phyloP scores from a whole-genome alignment of 176 grass and related monocot species.

The Oryza brachyantha region DNA sequence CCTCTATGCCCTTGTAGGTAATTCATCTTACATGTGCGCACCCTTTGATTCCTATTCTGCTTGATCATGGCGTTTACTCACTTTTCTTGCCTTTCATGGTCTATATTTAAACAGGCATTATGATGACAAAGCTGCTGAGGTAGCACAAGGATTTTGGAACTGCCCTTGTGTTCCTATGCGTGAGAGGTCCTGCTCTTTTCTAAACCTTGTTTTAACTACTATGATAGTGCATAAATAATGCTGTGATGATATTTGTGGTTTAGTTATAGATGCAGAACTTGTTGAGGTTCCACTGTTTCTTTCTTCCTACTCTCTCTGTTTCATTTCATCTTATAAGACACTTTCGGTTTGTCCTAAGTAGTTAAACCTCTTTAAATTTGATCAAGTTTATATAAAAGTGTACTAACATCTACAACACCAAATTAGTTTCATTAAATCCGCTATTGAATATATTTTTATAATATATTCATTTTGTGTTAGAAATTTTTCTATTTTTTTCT shows the following conservation, averaged over 20 bases:
- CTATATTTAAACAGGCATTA: constrained; percentile 64
- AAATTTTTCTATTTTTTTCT: too few species aligned
- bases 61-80: not conserved
- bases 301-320: too few species aligned
- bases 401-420: too few species aligned
- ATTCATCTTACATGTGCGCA: not conserved
- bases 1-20: constrained; percentile 99
- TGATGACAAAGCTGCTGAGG: constrained; percentile 95
- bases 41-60: not conserved
- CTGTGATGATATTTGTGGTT: not conserved
- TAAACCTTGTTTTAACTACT: not conserved
- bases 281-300: not conserved
- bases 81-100: not conserved
- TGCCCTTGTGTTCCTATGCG: constrained; percentile 97
- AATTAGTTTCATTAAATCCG: too few species aligned
- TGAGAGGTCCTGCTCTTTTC: constrained; percentile 53
- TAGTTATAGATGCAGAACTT: not conserved
- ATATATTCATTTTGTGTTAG: too few species aligned
- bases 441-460: too few species aligned
- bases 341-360: too few species aligned
- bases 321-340: too few species aligned
- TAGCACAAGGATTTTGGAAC: constrained; percentile 95
- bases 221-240: not conserved
- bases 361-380: too few species aligned
- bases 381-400: too few species aligned